Base-by-base conservation (phyloP, 2,329 filamentous ascomycete genomes). In the Aspergillus unguis region DNA sequence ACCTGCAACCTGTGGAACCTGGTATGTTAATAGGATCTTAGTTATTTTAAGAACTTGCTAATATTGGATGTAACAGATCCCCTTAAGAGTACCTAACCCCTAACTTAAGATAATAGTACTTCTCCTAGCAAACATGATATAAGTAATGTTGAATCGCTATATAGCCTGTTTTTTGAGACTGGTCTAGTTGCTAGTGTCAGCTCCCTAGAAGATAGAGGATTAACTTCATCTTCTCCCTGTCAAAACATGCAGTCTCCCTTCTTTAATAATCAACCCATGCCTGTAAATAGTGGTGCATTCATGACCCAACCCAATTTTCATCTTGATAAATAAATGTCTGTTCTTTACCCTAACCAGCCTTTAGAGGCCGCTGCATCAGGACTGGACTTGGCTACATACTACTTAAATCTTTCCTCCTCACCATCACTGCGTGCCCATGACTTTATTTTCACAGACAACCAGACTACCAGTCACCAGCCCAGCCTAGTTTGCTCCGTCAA, bases 321-420 rank as follows among this genome's bases (percentile, higher is more conserved):
- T 45, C 26, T n/a, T 45, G 10, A 28, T 45, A 5, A 32, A 45
- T 25, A 45, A 25, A 25, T 1, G 32, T 37, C 32, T 25, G 23
- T 36, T 36, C 17, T 23, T 32, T 6, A 27, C 32, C 28, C 43
- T 6, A 26, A 41, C 4, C 26, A 45, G 43, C 9, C 5, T 28
- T 28, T 25, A 45, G 23, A 35, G 32, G 43, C 9, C n/a, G 6
- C 8, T 36, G 1, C 2, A 36, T 45, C 23, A 28, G 25, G 25
- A 25, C 43, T 23, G n/a, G 43, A 45, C 32, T 36, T 45, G n/a
- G 32, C 43, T 25, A 36, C 11, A 45, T 45, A 45, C 43, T 45
- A 23, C 36, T 25, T 37, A 8, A 45, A 36, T 45, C 43, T 36
- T 28, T 45, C 43, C 31, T 32, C 43, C 28, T 45, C 26, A 45